Base-by-base conservation (phyloP, 352 stramenopile species). In the Pythium grandisporangium region DNA sequence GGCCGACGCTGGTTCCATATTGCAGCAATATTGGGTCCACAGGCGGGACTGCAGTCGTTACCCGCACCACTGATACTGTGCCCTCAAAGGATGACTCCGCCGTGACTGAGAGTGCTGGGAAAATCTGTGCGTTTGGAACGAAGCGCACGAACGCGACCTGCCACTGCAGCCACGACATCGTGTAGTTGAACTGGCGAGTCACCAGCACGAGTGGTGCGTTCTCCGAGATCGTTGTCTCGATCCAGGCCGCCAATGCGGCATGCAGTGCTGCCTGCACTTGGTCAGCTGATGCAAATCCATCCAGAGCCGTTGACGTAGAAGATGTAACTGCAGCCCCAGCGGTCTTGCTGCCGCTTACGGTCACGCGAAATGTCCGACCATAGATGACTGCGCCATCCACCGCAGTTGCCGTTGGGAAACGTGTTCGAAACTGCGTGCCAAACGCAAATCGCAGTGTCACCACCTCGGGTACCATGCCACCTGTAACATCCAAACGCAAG, bases 121-220 rank as follows among this genome's bases (percentile, higher is more conserved):
- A 77, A 0, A 35, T 39, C 2, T 46, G 51, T 32, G 69, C 45
- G 0, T 49, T 41, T 34, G 26, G 32, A 22, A 80, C 23, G 27
- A 87, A 52, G 0, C 63, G 45, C 7, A 62, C 21, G 24, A 84
- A 90, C 11, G 73, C 78, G 30, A 90, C 52, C 29, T 23, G 54
- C 73, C 73, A 87, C 1, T 35, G 64, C 22, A 84, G n/a, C 13
- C 29, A 53, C 0, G 60, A 70, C 19, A 54, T 40, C 10, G 52
- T 30, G 6, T 70, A 77, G 6, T 41, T 19, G 16, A 84, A 21
- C 2, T 51, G 50, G 14, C 57, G 55, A 4, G 43, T 60, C 6
- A 79, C 63, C 2, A n/a, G 53, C 2, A 84, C 60, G 4, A 45
- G 44, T 3, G 41, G 57, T 0, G 25, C n/a, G 7, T 48, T 50